phyloP scores from a whole-genome alignment of 805 yeast genomes.

The Wickerhamomyces rabaulensis region DNA sequence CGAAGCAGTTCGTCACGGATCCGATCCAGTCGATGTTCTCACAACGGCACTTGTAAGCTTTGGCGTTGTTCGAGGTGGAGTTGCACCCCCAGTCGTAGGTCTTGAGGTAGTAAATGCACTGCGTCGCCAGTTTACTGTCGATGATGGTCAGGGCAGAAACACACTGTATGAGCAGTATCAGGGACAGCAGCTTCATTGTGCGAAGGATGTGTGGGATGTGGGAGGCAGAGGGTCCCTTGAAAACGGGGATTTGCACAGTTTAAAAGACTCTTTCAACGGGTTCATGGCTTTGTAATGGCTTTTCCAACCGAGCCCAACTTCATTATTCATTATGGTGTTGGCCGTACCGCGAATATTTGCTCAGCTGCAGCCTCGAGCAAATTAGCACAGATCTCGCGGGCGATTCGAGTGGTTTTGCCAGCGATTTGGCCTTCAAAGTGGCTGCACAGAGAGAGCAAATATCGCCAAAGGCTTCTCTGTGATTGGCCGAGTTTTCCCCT shows the following conservation, averaged over 20 bases:
- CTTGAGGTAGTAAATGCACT: slow-evolving; percentile 35
- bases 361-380: neutral
- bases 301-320: too few species aligned
- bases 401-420: too few species aligned
- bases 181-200: slow-evolving; percentile 1
- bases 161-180: slow-evolving; percentile 2
- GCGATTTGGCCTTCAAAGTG: too few species aligned
- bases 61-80: slow-evolving; percentile 28
- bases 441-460: too few species aligned
- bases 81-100: slow-evolving; percentile 40
- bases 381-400: neutral
- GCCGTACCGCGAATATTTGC: neutral
- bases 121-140: slow-evolving; percentile 35
- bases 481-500: too few species aligned
- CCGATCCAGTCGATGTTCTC: slow-evolving; percentile 39
- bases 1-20: slow-evolving; percentile 37
- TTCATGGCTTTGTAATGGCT: too few species aligned
- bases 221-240: too few species aligned
- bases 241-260: too few species aligned
- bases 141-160: slow-evolving; percentile 19
- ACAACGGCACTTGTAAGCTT: slow-evolving; percentile 36
- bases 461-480: too few species aligned
- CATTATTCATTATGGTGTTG: neutral
- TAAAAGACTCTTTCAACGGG: too few species aligned
- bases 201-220: neutral